Conservation (phyloP, 805 yeast species). For the Candida ipomoeae region DNA sequence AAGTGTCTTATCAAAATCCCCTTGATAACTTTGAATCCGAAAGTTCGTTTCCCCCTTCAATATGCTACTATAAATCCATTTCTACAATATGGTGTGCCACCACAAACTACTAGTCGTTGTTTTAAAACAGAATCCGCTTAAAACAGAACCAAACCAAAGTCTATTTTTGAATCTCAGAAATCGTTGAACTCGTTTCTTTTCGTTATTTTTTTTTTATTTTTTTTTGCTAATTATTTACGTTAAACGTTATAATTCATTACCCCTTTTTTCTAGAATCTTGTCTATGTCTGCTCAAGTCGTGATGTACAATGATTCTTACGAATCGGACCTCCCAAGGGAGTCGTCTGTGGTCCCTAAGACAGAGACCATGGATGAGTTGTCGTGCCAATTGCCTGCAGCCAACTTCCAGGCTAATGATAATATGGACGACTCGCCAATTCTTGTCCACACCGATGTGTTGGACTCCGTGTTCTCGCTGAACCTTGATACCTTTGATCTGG, state of each 20-base stretch:
- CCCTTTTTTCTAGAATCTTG: background rate
- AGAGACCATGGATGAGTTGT: slow-evolving; percentile 22
- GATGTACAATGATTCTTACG: slow-evolving; percentile 16
- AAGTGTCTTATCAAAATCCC: slow-evolving; percentile 17
- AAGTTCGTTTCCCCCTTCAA: slow-evolving; percentile 16
- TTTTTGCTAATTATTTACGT: too few relatives aligned
- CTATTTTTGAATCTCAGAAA: too few relatives aligned
- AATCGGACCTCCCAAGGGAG: slow-evolving; percentile 11
- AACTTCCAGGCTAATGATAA: slow-evolving; percentile 13
- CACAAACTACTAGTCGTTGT: slow-evolving; percentile 25
- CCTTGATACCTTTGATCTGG: slow-evolving; percentile 36
- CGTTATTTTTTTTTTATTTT: too few relatives aligned
- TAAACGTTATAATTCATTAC: background rate
- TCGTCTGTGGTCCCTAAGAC: slow-evolving; percentile 16
- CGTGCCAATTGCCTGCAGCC: slow-evolving; percentile 25
- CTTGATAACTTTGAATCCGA: slow-evolving; percentile 23
- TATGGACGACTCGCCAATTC: slow-evolving; percentile 39
- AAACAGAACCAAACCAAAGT: slow-evolving; percentile 6
- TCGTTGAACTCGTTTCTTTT: too few relatives aligned
- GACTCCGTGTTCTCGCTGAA: slow-evolving; percentile 47
- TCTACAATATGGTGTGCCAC: slow-evolving; percentile 33
- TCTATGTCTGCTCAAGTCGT: slow-evolving; percentile 17
- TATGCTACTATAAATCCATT: slow-evolving; percentile 32
- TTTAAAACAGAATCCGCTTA: slow-evolving; percentile 18
- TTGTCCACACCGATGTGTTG: slow-evolving; percentile 49